Conservation (phyloP, 2,329 filamentous ascomycete genomes). For the Alternaria triticina region DNA sequence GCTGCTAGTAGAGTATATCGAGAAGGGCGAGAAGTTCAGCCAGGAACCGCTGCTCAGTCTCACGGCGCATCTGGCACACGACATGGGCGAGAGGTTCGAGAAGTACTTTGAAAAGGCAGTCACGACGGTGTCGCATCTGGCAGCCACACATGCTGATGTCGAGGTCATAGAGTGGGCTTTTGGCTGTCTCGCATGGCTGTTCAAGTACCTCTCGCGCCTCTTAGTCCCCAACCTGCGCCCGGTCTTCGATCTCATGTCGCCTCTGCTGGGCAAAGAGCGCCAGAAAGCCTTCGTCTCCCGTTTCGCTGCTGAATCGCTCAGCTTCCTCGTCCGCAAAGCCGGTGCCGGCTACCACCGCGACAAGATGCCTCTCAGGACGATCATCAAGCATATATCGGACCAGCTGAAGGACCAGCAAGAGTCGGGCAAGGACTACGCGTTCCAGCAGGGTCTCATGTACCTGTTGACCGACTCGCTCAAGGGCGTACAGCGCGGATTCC, state of each 20-base stretch:
- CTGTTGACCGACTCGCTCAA: slow-evolving; percentile 85
- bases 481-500: slow-evolving; percentile 64
- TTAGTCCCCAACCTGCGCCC: slow-evolving; percentile 85
- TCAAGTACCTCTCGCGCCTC: slow-evolving; percentile 93
- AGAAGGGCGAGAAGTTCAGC: slow-evolving; percentile 76
- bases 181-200: slow-evolving; percentile 89
- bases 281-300: slow-evolving; percentile 87
- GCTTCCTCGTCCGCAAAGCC: slow-evolving; percentile 90
- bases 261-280: slow-evolving; percentile 80
- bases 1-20: slow-evolving; percentile 76
- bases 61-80: slow-evolving; percentile 93
- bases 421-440: slow-evolving; percentile 69
- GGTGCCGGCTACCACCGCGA: slow-evolving; percentile 79
- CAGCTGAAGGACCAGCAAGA: slow-evolving; percentile 66
- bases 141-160: slow-evolving; percentile 76
- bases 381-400: slow-evolving; percentile 74
- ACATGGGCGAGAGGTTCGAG: slow-evolving; percentile 85
- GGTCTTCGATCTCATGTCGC: slow-evolving; percentile 81
- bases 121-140: slow-evolving; percentile 76
- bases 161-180: slow-evolving; percentile 99
- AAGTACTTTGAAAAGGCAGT: slow-evolving; percentile 82
- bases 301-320: slow-evolving; percentile 93
- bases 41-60: slow-evolving; percentile 87
- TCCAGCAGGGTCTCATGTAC: slow-evolving; percentile 87
- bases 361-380: slow-evolving; percentile 67